phyloP scores from a whole-genome alignment of 2,329 filamentous ascomycete species.

The Pseudocercospora fuligena region DNA sequence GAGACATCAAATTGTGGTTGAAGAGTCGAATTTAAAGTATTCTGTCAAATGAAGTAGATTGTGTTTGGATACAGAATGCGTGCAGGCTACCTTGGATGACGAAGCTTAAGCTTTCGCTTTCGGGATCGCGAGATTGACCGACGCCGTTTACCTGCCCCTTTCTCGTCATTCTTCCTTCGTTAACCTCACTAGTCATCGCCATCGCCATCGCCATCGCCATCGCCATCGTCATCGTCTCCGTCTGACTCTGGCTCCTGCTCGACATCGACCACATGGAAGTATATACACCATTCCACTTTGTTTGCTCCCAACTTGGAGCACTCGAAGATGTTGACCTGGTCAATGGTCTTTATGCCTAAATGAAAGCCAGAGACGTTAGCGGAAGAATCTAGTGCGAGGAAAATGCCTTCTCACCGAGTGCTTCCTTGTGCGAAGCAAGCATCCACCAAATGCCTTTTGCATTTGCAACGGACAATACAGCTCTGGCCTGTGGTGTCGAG shows the following conservation, averaged over 20 bases:
- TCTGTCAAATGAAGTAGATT: background rate
- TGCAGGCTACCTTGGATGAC: background rate
- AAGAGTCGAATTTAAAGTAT: background rate
- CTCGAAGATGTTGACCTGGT: slow-evolving; percentile 13
- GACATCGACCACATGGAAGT: slow-evolving; percentile 5
- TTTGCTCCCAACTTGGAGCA: background rate
- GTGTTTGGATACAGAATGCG: background rate
- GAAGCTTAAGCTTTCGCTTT: slow-evolving; percentile 2
- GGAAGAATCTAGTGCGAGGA: slow-evolving; percentile 10
- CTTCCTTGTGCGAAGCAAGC: slow-evolving; percentile 14
- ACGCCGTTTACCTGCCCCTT: background rate
- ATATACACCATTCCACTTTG: slow-evolving; percentile 7
- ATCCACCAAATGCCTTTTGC: slow-evolving; percentile 16
- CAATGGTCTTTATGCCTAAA: slow-evolving; percentile 11
- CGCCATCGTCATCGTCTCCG: background rate
- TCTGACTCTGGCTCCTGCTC: background rate
- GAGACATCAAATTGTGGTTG: background rate
- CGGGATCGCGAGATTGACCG: background rate
- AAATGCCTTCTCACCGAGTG: slow-evolving; percentile 3
- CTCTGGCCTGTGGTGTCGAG: background rate
- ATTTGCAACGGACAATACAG: slow-evolving; percentile 10
- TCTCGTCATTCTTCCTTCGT: background rate
- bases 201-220: too few relatives aligned
- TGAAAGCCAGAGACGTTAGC: background rate
- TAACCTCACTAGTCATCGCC: background rate